Evolutionary conservation across 495 filamentous ascomycete species (phyloP), one percentile per base, ranked within the genome.

Genomic region (Neurospora pannonica): DNA sequence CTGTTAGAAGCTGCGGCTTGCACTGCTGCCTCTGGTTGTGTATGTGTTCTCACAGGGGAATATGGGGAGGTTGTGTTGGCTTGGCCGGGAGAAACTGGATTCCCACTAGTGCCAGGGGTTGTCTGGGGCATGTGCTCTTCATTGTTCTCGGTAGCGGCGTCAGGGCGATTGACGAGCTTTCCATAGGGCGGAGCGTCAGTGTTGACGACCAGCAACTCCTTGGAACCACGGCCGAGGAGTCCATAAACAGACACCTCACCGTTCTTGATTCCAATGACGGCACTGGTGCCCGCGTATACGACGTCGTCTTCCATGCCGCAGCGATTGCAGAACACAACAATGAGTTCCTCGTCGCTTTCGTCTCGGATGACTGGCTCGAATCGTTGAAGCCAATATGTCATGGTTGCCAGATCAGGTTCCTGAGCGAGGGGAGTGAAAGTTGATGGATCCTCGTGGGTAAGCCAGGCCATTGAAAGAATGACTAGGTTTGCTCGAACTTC

Each of bases 401-500:
- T 85, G 0, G 94, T 97, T 72, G 92, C 88, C 79, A 93, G 82
- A 75, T 98, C 94, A 7, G 94, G 92, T 73, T 90, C 84, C 71
- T 84, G 71, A 62, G 81, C 80, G 79, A 77, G 74, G 81, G 79
- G 76, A 54, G 83, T 75, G 76, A 83, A 84, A 73, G 82, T 60
- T 85, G 80, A 48, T 82, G 86, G 69, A 82, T 87, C 70, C 82
- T 90, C 79, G 72, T 82, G 80, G 6, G 92, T 93, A 48, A 97
- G 83, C 95, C 95, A 99, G 0, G 96, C 94, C 92, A 97, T 97
- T 9, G 90, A 90, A 9, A 98, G 77, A 71, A 97, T 88, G 34
- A 96, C 91, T 8, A 97, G 84, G 76, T 92, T 89, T 0, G 94
- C 88, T 36, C 86, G 77, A 3, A 85, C 85, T 43, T 88, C 84